phyloP scores from a whole-genome alignment of 2,329 filamentous ascomycete species.

The Elsinoe fawcettii region DNA sequence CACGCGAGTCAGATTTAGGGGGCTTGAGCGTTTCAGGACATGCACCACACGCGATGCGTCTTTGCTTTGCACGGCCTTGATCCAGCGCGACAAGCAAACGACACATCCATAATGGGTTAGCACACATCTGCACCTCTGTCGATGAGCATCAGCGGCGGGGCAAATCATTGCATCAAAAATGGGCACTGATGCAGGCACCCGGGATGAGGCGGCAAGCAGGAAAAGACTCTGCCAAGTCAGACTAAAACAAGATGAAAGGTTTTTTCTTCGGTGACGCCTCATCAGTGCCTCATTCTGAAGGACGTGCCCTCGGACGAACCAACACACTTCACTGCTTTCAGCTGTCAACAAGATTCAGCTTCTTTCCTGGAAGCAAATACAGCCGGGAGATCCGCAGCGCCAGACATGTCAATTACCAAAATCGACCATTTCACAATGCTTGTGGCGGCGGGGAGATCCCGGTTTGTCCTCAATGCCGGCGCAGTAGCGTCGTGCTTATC shows the following conservation, averaged over 20 bases:
- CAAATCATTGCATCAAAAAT: background rate
- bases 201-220: conserved; percentile 4
- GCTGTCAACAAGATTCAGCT: conserved; percentile 7
- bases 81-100: conserved; percentile 5
- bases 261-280: background rate
- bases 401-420: conserved; percentile 7
- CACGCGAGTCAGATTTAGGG: background rate
- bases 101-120: background rate
- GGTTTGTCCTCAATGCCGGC: conserved; percentile 8
- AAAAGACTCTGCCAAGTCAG: background rate
- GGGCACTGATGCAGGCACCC: conserved; percentile 7
- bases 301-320: background rate
- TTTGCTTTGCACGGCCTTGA: background rate
- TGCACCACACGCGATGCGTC: conserved; percentile 8
- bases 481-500: conserved; percentile 3
- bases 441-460: conserved; percentile 11
- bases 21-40: conserved; percentile 13
- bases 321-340: background rate
- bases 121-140: conserved; percentile 11
- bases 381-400: background rate
- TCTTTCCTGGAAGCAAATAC: background rate
- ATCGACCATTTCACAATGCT: background rate
- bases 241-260: background rate
- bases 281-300: background rate
- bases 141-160: conserved; percentile 11